Evolutionary conservation across 768 basidiomycete genomes (phyloP).

Genomic region (Psilocybe tampanensis): DNA sequence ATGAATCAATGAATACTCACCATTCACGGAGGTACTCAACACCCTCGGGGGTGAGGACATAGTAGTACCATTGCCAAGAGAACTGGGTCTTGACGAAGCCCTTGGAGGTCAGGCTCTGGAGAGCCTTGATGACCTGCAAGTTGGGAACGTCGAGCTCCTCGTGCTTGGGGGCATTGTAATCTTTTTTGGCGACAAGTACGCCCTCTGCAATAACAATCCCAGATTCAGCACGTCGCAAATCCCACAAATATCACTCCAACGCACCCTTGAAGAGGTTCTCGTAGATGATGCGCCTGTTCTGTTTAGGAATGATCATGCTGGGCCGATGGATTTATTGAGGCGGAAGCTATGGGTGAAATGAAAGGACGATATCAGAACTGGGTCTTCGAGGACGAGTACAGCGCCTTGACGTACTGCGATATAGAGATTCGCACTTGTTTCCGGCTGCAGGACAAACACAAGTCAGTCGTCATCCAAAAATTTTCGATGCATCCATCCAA

Average conservation of each 20-base stretch:
- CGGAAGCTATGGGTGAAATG: constrained; percentile 28
- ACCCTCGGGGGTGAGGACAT: constrained; percentile 94
- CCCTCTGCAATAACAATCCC: constrained; percentile 64
- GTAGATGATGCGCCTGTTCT: constrained; percentile 95
- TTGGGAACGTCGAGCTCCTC: constrained; percentile 82
- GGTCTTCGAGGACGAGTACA: background rate
- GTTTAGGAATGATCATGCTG: constrained; percentile 97
- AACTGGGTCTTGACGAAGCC: constrained; percentile 99
- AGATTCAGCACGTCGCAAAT: background rate
- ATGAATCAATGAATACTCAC: constrained; percentile 25
- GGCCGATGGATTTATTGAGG: constrained; percentile 33
- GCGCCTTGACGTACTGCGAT: constrained; percentile 38
- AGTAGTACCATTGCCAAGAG: constrained; percentile 99
- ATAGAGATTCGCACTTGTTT: constrained; percentile 38
- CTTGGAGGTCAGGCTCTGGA: constrained; percentile 68
- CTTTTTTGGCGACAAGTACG: constrained; percentile 98
- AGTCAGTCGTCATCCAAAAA: constrained; percentile 40
- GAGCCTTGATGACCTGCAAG: constrained; percentile 70
- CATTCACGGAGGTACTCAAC: constrained; percentile 96
- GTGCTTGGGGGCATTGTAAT: constrained; percentile 97
- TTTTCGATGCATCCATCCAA: constrained; percentile 39
- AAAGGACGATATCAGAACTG: constrained; percentile 6
- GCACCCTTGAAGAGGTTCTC: constrained; percentile 99
- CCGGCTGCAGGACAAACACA: constrained; percentile 30
- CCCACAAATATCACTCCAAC: constrained; percentile 26